phyloP scores from a whole-genome alignment of 1,284 basidiomycete species.

The Erythrobasidium hasegawianum region DNA sequence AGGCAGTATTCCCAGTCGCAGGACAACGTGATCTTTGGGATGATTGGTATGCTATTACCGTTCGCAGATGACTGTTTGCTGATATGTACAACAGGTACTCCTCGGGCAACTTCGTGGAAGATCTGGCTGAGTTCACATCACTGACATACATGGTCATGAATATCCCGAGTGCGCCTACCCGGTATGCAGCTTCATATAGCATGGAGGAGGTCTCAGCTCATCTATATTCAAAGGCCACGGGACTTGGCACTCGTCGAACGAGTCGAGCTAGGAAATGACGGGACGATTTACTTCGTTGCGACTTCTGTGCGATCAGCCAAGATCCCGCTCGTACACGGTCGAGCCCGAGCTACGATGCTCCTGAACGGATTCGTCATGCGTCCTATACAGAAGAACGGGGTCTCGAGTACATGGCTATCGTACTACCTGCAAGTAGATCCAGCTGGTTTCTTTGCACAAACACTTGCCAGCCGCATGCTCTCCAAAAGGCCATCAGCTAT shows the following conservation, averaged over 20 bases:
- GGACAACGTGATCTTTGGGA: conserved; percentile 45
- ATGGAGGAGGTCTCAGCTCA: too few species aligned
- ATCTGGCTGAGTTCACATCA: conserved; percentile 42
- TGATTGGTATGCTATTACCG: conserved; percentile 41
- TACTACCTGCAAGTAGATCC: conserved; percentile 44
- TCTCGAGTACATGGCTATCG: conserved; percentile 27
- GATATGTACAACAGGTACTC: conserved; percentile 38
- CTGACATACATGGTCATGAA: conserved; percentile 47
- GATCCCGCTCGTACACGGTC: conserved; percentile 42
- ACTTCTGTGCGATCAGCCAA: conserved; percentile 44
- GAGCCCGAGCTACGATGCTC: conserved; percentile 43
- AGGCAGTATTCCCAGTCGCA: conserved; percentile 44
- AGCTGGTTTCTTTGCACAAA: conserved; percentile 42
- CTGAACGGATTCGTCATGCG: conserved; percentile 44
- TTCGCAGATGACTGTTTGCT: neutral
- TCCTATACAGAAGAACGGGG: conserved; percentile 18
- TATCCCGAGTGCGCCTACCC: conserved; percentile 38
- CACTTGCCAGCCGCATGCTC: conserved; percentile 42
- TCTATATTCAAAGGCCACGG: conserved; percentile 32
- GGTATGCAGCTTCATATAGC: neutral
- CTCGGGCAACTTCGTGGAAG: conserved; percentile 44
- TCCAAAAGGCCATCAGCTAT: conserved; percentile 43
- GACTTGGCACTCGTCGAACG: conserved; percentile 46
- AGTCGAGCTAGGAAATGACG: conserved; percentile 39
- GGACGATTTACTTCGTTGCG: conserved; percentile 44